These are phyloP conservation scores for Odontarrhena argentea DNA, from an alignment of 345 rosid species.

Conservation along the genomic window DNA sequence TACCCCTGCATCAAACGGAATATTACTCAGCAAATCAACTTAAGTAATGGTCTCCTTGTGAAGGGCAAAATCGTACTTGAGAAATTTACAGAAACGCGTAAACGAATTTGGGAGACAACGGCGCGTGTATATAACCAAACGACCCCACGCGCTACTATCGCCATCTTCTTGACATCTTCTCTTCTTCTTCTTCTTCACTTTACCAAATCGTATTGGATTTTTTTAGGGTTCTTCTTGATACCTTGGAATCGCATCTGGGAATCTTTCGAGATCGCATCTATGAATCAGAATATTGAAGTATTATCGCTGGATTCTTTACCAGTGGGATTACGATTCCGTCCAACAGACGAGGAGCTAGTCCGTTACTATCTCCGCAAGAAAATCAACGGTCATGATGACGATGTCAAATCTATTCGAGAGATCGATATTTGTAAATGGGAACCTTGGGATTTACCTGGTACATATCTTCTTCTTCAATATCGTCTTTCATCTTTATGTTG, in stretches of 20 bases:
- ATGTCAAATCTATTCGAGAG: slow-evolving; percentile 65
- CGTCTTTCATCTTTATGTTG: no score
- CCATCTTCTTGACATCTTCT: not conserved
- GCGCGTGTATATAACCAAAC: slow-evolving; percentile 19
- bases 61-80: slow-evolving; percentile 20
- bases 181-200: slow-evolving; percentile 36
- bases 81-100: slow-evolving; percentile 12
- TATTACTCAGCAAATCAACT: not conserved
- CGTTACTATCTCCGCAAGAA: slow-evolving; percentile 67
- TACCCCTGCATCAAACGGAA: slow-evolving; percentile 11
- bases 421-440: slow-evolving; percentile 90
- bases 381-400: slow-evolving; percentile 67
- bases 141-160: slow-evolving; percentile 29
- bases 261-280: slow-evolving; percentile 21
- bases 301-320: slow-evolving; percentile 64
- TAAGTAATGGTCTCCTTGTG: no score
- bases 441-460: slow-evolving; percentile 98
- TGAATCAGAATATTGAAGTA: slow-evolving; percentile 51
- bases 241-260: slow-evolving; percentile 39
- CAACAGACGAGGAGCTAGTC: slow-evolving; percentile 82
- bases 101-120: not conserved
- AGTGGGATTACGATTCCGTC: slow-evolving; percentile 84
- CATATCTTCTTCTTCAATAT: not conserved
- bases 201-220: slow-evolving; percentile 39
- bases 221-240: slow-evolving; percentile 24